Base-by-base conservation (phyloP, 331 rosid genomes). In the Saraca asoca region DNA sequence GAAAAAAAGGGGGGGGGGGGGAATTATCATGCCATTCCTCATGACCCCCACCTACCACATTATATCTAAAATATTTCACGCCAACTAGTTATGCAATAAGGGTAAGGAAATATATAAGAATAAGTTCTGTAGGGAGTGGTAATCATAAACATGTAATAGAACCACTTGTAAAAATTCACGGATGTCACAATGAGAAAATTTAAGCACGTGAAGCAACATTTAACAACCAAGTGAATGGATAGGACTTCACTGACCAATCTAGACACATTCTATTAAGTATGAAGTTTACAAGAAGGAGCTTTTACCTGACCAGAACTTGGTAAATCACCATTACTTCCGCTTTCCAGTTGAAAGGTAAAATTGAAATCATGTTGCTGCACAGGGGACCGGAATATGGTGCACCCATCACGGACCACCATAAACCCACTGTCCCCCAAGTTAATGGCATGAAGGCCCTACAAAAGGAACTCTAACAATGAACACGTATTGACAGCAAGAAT, bases 241-340 rank as follows among this genome's bases (percentile, higher is more conserved):
- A 38, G 58, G 14, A 9, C 18, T 42, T 17, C 57, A 29, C 33
- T 11, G 46, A 39, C 43, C 42, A 49, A 66, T 37, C 39, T 19
- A 46, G 52, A 49, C 4, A 7, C 17, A 14, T 14, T 49, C 19
- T 35, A 7, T n/a, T 11, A 55, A 12, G 45, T 4, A 24, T 41
- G 12, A 53, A 46, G 55, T 58, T 37, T 8, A 58, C 19, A 15
- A 19, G 4, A 61, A 62, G 14, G 53, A 49, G 57, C 58, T 57
- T 82, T 64, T 38, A 91, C 97, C 97, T 91, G 96, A 62, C 97
- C 97, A 73, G 95, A 91, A 77, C 97, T 91, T 34, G 97, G 97
- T 75, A 91, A 78, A 85, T 91, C 97, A 44, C 96, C 87, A 58
- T 77, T 71, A 60, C 54, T 77, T 49, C 96, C 96, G 71, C 80